A percentile compares a stretch with the other conserved stretches of the same genome.
phyloP scores from a whole-genome alignment of 2,329 filamentous ascomycete genomes.

The Xylariaceae sp. region DNA sequence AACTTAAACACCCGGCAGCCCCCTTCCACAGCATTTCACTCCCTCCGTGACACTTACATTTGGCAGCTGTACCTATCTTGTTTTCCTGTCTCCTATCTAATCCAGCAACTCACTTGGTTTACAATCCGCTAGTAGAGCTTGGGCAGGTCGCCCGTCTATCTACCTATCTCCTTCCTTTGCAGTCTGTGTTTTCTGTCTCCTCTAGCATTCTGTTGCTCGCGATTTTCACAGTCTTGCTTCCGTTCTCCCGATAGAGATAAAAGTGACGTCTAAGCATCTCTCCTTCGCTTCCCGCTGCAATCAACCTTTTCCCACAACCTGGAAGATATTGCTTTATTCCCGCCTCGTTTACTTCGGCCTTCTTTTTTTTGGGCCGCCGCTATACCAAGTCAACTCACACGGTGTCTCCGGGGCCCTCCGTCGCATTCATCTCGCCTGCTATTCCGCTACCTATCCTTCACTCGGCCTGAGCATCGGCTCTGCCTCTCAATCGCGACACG shows the following conservation, averaged over 20 bases:
- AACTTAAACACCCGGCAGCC: too few relatives aligned
- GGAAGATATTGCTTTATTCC: constrained; percentile 31
- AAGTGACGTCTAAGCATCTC: not conserved
- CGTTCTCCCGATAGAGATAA: not conserved
- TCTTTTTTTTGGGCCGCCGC: not conserved
- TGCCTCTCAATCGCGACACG: not conserved
- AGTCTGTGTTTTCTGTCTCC: not conserved
- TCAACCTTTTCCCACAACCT: not conserved
- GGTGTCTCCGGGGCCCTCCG: not conserved
- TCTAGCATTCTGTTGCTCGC: not conserved
- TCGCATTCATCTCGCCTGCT: not conserved
- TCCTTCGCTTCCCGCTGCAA: not conserved
- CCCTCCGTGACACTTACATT: too few relatives aligned
- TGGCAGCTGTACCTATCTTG: too few relatives aligned
- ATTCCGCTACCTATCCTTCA: not conserved
- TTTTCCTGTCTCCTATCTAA: too few relatives aligned
- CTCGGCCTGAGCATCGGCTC: not conserved
- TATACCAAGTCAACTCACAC: not conserved
- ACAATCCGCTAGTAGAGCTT: constrained; percentile 23
- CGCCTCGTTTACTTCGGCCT: not conserved
- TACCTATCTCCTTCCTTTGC: not conserved
- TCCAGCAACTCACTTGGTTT: too few relatives aligned
- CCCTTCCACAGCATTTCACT: too few relatives aligned
- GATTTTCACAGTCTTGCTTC: not conserved
- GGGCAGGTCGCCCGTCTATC: constrained; percentile 38